Base-by-base conservation (phyloP, 1,284 basidiomycete species). In the Phaffia rhodozyma region DNA sequence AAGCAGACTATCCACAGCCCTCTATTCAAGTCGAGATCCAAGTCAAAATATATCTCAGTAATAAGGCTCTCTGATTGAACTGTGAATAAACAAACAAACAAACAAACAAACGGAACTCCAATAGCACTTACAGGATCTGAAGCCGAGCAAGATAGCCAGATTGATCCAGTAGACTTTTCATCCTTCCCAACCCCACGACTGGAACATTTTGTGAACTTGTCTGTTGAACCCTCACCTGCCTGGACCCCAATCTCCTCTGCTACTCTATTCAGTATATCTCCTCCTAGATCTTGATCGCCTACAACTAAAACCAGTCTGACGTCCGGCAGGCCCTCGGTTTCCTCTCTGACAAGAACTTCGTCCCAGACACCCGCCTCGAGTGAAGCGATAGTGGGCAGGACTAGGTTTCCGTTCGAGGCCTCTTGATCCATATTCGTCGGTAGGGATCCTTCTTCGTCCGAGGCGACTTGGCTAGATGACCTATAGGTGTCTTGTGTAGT, bases 391-490 rank as follows among this genome's bases (percentile, higher is more conserved):
- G 32, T 59, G 1, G 58, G 58, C 58, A 59, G 20, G 18, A 59
- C 58, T 23, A 59, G 6, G 11, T 59, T 59, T 32, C 58, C 58
- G 27, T 59, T 59, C 20, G 58, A 59, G 7, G 48, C 58, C n/a
- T 23, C 58, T 51, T 18, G 32, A 9, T 58, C 57, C 2, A 27
- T 5, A 20, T 30, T 21, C 18, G 5, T 5, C 1, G 38, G n/a
- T 25, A 29, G 57, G 25, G 25, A 9, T 2, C 32, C 47, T 20
- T 27, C 32, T 21, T 47, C 16, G 3, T 58, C 56, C 21, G 30
- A 38, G 5, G 34, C 7, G 27, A 49, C 43, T 27, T 23, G 32
- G 7, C 27, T 29, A n/a, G 47, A 25, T 11, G 47, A 47, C 29
- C 23, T 13, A 5, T 20, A 29, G 1, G 47, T 30, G n/a, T 30